A percentile compares a stretch with the other conserved stretches of the same genome.
Conservation (phyloP, 1,284 basidiomycete species). For the Leccinum subspadiceum region DNA sequence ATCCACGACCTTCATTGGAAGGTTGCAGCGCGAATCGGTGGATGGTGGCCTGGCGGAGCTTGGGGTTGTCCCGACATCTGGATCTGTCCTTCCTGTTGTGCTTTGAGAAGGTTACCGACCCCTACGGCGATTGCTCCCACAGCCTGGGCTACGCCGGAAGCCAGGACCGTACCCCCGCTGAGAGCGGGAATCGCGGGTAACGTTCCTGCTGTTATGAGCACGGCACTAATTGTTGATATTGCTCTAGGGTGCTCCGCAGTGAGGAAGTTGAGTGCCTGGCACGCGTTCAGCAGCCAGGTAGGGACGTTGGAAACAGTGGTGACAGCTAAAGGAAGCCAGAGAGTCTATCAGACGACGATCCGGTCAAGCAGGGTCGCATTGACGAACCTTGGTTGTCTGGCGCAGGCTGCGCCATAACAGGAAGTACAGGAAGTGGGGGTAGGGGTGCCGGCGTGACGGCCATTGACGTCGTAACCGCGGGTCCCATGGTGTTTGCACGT, state of each 20-base stretch:
- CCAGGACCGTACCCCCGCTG: constrained; percentile 65
- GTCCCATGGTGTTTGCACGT: constrained; percentile 31
- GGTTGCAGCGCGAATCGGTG: constrained; percentile 31
- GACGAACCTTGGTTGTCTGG: constrained; percentile 22
- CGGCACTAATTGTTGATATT: constrained; percentile 70
- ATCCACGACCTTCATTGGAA: constrained; percentile 23
- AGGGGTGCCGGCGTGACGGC: constrained; percentile 10
- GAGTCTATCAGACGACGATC: constrained; percentile 3
- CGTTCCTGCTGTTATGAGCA: constrained; percentile 73
- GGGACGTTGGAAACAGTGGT: constrained; percentile 62
- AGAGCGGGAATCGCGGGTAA: constrained; percentile 69
- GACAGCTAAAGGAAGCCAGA: constrained; percentile 31
- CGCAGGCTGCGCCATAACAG: constrained; percentile 6
- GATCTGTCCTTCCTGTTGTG: constrained; percentile 39
- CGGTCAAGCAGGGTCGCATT: neutral
- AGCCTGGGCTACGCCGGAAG: constrained; percentile 68
- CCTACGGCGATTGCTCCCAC: constrained; percentile 74
- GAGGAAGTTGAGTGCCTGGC: constrained; percentile 68
- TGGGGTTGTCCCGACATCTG: constrained; percentile 27
- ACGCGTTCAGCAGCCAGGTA: constrained; percentile 71
- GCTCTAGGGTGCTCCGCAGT: constrained; percentile 70
- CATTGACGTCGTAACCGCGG: constrained; percentile 19
- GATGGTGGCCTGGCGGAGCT: constrained; percentile 23
- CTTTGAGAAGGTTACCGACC: constrained; percentile 53
- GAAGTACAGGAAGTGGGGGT: constrained; percentile 14